Evolutionary conservation across 2,329 filamentous ascomycete species (phyloP).

Genomic region (Herpotrichia juniperi): DNA sequence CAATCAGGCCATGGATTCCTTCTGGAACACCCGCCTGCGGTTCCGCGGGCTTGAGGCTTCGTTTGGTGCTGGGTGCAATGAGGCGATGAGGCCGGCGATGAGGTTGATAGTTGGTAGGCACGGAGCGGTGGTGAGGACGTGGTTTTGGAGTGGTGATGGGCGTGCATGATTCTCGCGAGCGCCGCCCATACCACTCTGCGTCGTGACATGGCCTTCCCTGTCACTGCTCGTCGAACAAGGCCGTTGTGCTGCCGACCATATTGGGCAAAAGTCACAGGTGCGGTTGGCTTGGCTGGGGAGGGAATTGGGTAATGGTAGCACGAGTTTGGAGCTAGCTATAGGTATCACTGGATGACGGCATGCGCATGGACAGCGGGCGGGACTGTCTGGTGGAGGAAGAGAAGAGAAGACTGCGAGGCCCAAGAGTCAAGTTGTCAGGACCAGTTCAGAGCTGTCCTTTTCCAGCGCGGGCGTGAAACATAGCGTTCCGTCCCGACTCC

Average conservation of each 20-base stretch:
- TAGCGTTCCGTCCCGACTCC: conserved; percentile 42
- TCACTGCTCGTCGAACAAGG: not conserved
- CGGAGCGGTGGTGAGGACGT: not conserved
- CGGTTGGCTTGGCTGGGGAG: not conserved
- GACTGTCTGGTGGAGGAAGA: not conserved
- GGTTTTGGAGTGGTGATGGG: not conserved
- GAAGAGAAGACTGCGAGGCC: not conserved
- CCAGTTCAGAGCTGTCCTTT: too few species aligned
- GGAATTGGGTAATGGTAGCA: too few species aligned
- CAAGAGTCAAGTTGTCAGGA: too few species aligned
- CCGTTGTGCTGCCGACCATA: not conserved
- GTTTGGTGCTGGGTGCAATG: not conserved
- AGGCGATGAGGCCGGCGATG: not conserved
- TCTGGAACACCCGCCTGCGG: not conserved
- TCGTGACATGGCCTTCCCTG: not conserved
- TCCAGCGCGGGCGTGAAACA: conserved; percentile 34
- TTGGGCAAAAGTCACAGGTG: not conserved
- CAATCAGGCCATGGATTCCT: not conserved
- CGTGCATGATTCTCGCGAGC: not conserved
- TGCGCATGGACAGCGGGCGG: not conserved
- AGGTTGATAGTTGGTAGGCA: not conserved
- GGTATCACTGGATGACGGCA: too few species aligned
- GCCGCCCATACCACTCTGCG: not conserved
- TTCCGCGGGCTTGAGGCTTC: not conserved
- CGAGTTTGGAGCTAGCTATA: too few species aligned